These are phyloP conservation scores for Melastoma malabathricum DNA, from an alignment of 345 rosid genomes.

Conservation along the genomic window DNA sequence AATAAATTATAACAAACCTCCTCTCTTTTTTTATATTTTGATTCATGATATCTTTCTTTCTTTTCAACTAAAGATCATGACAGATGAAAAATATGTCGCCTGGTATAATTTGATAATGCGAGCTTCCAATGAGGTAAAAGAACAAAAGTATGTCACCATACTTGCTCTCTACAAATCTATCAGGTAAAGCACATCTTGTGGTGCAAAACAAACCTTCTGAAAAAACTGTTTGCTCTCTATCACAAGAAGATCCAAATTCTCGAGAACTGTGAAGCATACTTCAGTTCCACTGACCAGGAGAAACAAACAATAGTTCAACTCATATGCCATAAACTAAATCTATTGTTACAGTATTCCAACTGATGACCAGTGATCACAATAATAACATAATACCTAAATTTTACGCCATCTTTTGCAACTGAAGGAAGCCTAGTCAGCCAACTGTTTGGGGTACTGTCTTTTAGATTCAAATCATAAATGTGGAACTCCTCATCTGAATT, in stretches of 20 bases:
- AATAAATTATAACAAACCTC: no score
- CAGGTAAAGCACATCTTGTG: no score
- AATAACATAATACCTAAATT: conserved; percentile 44
- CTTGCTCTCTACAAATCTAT: no score
- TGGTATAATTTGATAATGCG: no score
- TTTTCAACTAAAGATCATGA: no score
- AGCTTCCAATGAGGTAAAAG: background rate
- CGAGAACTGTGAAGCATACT: conserved; percentile 39
- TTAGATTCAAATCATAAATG: conserved; percentile 45
- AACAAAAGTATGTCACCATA: no score
- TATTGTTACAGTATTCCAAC: no score
- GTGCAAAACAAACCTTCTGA: conserved; percentile 43
- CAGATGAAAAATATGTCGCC: no score
- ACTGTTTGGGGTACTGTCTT: conserved; percentile 22
- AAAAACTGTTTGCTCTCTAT: conserved; percentile 29
- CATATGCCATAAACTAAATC: no score
- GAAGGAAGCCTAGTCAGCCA: conserved; percentile 54
- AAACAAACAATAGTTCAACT: background rate
- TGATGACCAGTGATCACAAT: background rate
- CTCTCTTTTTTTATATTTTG: no score
- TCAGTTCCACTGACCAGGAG: conserved; percentile 61
- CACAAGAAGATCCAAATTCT: conserved; percentile 29
- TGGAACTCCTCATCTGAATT: conserved; percentile 38
- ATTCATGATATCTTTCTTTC: no score
- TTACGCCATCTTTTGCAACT: conserved; percentile 51